Evolutionary conservation across 352 stramenopile genomes (phyloP).

Genomic region (Pythium folliculosum): DNA sequence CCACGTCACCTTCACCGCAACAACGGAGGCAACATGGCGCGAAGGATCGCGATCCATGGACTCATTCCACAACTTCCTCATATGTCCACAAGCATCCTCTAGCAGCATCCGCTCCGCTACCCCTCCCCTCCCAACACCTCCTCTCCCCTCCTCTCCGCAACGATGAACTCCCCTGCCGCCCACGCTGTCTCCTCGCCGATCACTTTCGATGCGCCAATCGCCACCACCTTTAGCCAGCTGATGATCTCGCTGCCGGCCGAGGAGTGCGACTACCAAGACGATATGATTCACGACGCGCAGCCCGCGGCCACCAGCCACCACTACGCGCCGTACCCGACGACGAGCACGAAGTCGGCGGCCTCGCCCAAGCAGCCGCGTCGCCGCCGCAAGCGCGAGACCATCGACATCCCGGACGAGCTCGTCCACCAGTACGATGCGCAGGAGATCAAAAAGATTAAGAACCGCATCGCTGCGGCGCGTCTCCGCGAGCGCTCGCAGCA

Average conservation of each 20-base stretch:
- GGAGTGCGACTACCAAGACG: constrained; percentile 21
- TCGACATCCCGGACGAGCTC: constrained; percentile 45
- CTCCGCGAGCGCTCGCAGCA: constrained; percentile 56
- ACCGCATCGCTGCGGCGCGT: constrained; percentile 46
- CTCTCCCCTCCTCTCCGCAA: constrained; percentile 6
- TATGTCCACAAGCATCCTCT: constrained; percentile 27
- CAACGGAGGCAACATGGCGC: constrained; percentile 3
- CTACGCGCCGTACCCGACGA: constrained; percentile 27
- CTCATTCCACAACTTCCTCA: constrained; percentile 30
- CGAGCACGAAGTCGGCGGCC: constrained; percentile 4
- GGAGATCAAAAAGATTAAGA: constrained; percentile 57
- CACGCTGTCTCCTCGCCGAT: constrained; percentile 15
- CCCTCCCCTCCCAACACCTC: constrained; percentile 1
- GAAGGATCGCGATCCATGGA: constrained; percentile 9
- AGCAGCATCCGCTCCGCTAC: constrained; percentile 6
- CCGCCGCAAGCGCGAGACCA: constrained; percentile 52
- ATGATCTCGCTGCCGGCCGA: constrained; percentile 23
- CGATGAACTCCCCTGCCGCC: constrained; percentile 21
- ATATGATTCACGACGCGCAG: constrained; percentile 1
- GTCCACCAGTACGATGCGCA: constrained; percentile 32
- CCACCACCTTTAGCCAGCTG: constrained; percentile 22
- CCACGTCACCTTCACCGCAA: background rate
- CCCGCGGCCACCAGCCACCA: background rate
- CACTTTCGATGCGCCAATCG: constrained; percentile 24
- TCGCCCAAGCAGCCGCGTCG: constrained; percentile 21